Base-by-base conservation (phyloP, 2,329 filamentous ascomycete species). In the Nemania serpens region DNA sequence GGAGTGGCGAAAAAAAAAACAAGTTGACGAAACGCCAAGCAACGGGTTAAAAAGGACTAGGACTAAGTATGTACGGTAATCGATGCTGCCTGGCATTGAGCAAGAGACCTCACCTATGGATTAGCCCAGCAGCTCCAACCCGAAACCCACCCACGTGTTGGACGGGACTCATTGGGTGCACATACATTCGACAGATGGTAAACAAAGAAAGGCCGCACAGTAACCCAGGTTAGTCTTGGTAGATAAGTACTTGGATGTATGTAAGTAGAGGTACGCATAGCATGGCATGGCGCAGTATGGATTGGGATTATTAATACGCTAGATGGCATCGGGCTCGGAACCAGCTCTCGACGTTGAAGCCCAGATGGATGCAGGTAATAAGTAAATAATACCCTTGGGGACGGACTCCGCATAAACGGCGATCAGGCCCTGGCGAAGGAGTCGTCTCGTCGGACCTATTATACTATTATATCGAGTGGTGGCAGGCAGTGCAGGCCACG, bases 101-200 rank as follows among this genome's bases (percentile, higher is more conserved):
- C 10, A 18, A 39, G 36, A 39, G 4, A 12, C 4, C 4, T 39
- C 11, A 39, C 7, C 34, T 36, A 36, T 36, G 11, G 11, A 39
- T 39, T 10, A 39, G 41, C 51, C 33, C 48, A 55, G 41, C 15
- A 20, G 9, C 17, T 17, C 18, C 13, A 18, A 36, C 34, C 43
- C 34, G 20, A 42, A 42, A 34, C 53, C n/a, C 17, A 22, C 54
- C 34, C 36, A 56, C 54, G 54, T 56, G 54, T 56, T 56, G 54
- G 45, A 36, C 43, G 13, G 12, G 10, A 22, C n/a, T 36, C 1
- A 49, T 56, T 49, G 36, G 54, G 12, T 47, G 12, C 29, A 29
- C 4, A 25, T 34, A 48, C 29, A 34, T 34, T 48, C 17, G 15
- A 18, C 11, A n/a, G 4, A 39, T 12, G 36, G 36, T 39, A 29